These are phyloP conservation scores for Escallonia herrerae DNA, from an alignment of 129 eudicot species.

Conservation along the genomic window DNA sequence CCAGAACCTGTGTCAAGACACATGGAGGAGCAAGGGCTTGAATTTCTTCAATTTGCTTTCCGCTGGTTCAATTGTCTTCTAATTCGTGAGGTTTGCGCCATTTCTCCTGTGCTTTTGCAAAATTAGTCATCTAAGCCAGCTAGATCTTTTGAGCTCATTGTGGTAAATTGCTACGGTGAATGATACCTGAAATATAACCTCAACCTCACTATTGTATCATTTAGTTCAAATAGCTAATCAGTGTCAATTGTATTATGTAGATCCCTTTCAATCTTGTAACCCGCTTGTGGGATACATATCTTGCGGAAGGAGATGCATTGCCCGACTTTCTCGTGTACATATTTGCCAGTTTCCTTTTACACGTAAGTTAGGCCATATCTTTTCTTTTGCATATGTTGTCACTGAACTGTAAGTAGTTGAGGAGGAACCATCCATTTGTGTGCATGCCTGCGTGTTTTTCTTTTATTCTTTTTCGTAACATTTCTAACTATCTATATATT, in stretches of 20 bases:
- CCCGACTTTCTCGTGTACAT: constrained; percentile 94
- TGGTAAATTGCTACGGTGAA: too few relatives aligned
- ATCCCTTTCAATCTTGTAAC: constrained; percentile 88
- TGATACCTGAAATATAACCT: neutral
- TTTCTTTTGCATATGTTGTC: too few relatives aligned
- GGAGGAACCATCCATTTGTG: too few relatives aligned
- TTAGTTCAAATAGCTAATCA: constrained; percentile 9
- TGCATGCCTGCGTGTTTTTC: too few relatives aligned
- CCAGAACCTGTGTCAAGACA: constrained; percentile 87
- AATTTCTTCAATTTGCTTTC: constrained; percentile 97
- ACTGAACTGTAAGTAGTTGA: too few relatives aligned
- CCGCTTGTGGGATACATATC: constrained; percentile 99
- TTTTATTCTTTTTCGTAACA: too few relatives aligned
- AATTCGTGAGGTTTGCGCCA: constrained; percentile 76
- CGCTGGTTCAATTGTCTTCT: constrained; percentile 99
- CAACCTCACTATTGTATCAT: neutral
- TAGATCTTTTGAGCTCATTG: too few relatives aligned
- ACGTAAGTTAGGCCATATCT: constrained; percentile 36
- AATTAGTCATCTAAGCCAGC: too few relatives aligned
- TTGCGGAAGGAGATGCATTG: constrained; percentile 96
- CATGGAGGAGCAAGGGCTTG: constrained; percentile 98
- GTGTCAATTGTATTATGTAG: constrained; percentile 25
- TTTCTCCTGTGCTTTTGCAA: neutral
- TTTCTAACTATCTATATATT: too few relatives aligned
- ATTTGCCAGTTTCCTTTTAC: constrained; percentile 84